Base-by-base conservation (phyloP, 192 early-diverging fungal genomes). In the Coemansia sp. region DNA sequence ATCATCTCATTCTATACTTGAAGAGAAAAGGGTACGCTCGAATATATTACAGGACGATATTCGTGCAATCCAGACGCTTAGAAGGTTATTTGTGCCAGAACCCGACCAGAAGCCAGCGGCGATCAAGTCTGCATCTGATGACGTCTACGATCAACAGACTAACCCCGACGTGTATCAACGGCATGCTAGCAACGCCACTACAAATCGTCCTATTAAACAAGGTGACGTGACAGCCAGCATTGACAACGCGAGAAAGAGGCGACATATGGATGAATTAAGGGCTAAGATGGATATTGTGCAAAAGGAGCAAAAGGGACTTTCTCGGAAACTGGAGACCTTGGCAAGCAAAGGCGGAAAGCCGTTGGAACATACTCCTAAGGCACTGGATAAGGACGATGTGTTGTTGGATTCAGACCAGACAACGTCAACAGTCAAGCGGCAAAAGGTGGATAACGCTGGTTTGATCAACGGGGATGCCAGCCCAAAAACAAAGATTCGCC, bases 251-350 rank as follows among this genome's bases (percentile, higher is more conserved):
- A 13, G 36, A 16, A 59, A 59, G 57, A 40, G 8, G 8, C 57
- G n/a, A 8, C 57, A 64, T 41, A 13, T 71, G 1, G 68, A 36
- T 18, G 41, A 5, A 52, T 56, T 77, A 39, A 48, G 63, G 15
- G 42, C 66, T 40, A 77, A 72, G 52, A 55, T 77, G 8, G 66
- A 56, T n/a, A 48, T 60, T 8, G 66, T 77, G 76, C 62, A 72
- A 52, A 52, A 61, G 11, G 66, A 63, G 43, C 76, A 77, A 56
- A 55, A 11, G 39, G 61, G 41, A 0, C 45, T 65, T 22, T 56
- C 76, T 19, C 66, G 66, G 41, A 72, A 63, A n/a, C 67, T 72
- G 22, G 18, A 40, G 1, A 45, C 10, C 4, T n/a, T 77, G 65
- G 63, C 57, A 9, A 62, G 61, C 21, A 77, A 77, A 59, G 68